phyloP scores from a whole-genome alignment of 495 filamentous ascomycete genomes.

The Tuber calosporum region DNA sequence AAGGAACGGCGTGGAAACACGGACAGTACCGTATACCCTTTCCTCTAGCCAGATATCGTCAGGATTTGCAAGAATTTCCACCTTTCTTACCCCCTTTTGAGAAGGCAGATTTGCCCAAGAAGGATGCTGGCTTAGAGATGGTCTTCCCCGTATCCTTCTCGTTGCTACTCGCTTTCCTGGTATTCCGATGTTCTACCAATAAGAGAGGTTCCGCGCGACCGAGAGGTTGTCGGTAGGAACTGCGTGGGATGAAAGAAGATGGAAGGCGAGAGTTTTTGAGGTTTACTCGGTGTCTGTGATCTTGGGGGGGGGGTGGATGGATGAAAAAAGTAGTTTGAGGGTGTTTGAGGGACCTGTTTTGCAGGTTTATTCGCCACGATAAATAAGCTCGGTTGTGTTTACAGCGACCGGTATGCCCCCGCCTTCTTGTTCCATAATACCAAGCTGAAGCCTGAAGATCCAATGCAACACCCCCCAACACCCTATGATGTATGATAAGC shows the following conservation, averaged over 20 bases:
- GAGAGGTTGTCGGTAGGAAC: not conserved
- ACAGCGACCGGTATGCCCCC: not conserved
- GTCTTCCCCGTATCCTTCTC: not conserved
- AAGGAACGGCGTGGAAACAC: not conserved
- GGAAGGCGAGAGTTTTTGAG: not conserved
- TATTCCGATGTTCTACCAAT: not conserved
- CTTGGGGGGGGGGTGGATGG: not conserved
- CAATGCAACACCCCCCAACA: not conserved
- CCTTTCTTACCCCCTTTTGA: not conserved
- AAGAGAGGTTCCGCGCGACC: not conserved
- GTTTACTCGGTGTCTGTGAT: constrained; percentile 1
- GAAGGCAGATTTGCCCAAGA: not conserved
- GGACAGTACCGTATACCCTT: not conserved
- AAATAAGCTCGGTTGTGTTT: not conserved
- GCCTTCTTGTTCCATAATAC: not conserved
- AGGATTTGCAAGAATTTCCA: not conserved
- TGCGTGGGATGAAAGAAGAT: not conserved
- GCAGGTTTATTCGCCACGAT: not conserved
- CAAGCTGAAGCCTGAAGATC: not conserved
- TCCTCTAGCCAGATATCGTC: not conserved
- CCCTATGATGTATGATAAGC: not conserved
- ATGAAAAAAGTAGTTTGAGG: not conserved
- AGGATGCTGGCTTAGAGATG: not conserved
- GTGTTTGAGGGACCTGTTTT: not conserved
- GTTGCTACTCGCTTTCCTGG: not conserved